These are phyloP conservation scores for Ailanthus altissimus DNA, from an alignment of 345 rosid species.

Conservation along the genomic window DNA sequence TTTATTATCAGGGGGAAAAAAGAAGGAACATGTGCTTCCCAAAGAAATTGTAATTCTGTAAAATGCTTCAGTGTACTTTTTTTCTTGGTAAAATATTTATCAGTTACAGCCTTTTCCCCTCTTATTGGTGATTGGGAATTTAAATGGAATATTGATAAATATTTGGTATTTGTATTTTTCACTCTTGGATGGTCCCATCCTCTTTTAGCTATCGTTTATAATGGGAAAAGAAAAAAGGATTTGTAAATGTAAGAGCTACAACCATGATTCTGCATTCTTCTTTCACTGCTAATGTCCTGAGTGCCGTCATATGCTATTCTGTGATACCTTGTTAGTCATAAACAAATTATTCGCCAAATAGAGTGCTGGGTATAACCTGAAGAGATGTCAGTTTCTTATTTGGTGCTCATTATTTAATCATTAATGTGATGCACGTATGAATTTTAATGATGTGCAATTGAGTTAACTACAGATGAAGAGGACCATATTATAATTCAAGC, in stretches of 20 bases:
- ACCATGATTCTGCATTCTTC: neutral
- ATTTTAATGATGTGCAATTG: slow-evolving; percentile 10
- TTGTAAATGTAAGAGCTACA: neutral
- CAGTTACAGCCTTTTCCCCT: neutral
- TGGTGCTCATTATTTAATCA: neutral
- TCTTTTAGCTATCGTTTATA: neutral
- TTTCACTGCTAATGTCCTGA: neutral
- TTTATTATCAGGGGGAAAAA: neutral
- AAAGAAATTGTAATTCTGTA: neutral
- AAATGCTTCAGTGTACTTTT: slow-evolving; percentile 1
- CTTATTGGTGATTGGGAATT: neutral
- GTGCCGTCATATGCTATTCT: neutral
- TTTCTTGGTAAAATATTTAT: neutral
- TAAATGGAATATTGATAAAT: neutral
- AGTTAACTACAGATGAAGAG: slow-evolving; percentile 67
- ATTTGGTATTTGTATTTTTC: neutral
- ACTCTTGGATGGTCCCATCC: neutral
- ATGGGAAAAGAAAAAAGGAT: no score
- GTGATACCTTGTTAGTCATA: neutral
- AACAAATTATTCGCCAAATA: neutral
- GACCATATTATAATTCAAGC: slow-evolving; percentile 68
- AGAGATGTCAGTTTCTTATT: neutral
- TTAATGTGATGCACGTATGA: slow-evolving; percentile 9
- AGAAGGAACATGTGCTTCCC: neutral
- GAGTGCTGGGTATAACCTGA: neutral